A percentile compares a stretch with the other conserved stretches of the same genome.
phyloP scores from a whole-genome alignment of 2,329 filamentous ascomycete species.

The Penicillium polonicum region DNA sequence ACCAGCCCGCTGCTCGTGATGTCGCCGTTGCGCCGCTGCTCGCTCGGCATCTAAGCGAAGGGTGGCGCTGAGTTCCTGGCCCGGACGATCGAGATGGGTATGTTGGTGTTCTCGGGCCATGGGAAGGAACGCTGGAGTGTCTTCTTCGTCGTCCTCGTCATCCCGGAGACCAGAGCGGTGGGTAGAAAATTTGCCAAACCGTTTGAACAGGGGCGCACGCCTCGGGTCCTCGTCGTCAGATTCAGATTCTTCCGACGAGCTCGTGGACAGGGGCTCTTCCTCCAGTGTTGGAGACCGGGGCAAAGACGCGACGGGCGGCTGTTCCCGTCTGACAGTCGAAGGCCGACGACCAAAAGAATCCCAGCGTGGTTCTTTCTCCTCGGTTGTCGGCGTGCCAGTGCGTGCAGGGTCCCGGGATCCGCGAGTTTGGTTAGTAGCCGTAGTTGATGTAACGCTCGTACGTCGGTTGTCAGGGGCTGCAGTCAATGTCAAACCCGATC shows the following conservation, averaged over 20 bases:
- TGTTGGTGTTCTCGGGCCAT: constrained; percentile 29
- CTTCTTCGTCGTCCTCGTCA: constrained; percentile 47
- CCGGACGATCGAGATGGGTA: constrained; percentile 21
- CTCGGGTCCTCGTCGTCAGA: constrained; percentile 27
- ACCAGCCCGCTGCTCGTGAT: constrained; percentile 24
- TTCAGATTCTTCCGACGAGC: constrained; percentile 35
- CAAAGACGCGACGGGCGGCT: constrained; percentile 19
- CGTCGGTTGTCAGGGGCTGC: constrained; percentile 24
- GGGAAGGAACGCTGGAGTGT: constrained; percentile 49
- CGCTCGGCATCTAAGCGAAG: constrained; percentile 38
- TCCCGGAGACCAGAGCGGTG: constrained; percentile 35
- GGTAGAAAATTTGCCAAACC: constrained; percentile 42
- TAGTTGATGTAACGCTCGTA: constrained; percentile 32
- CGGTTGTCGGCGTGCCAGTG: constrained; percentile 24
- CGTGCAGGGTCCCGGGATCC: constrained; percentile 25
- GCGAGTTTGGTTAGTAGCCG: constrained; percentile 32
- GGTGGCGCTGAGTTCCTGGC: constrained; percentile 43
- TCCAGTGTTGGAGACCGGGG: constrained; percentile 33
- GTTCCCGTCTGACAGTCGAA: constrained; percentile 28
- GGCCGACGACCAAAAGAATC: constrained; percentile 25
- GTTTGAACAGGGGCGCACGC: constrained; percentile 33
- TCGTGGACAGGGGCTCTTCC: constrained; percentile 36
- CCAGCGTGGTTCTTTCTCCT: constrained; percentile 26
- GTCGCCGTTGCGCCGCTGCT: constrained; percentile 29
- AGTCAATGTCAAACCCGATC: constrained; percentile 5